Evolutionary conservation across 495 filamentous ascomycete species (phyloP), one percentile per base, ranked within the genome.

Genomic region (Neurospora sp.): DNA sequence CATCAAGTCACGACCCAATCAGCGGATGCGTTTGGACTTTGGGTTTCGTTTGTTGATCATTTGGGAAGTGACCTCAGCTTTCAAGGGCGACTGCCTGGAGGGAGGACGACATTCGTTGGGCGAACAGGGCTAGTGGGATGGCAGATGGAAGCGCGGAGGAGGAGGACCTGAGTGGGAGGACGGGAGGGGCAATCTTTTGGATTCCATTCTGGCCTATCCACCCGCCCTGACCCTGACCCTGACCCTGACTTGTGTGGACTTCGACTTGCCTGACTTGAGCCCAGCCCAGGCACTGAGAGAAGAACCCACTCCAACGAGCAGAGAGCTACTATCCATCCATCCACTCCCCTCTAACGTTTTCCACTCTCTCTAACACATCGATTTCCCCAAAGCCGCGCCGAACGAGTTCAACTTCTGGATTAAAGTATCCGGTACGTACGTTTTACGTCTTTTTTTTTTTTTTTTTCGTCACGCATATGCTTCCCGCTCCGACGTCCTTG

Each of bases 401-500:
- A 61, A 61, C 53, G 53, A 61, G 53, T 61, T 59, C 9, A 35
- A 61, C 53, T 35, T 61, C 53, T 61, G 53, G 53, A 35, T 61
- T 61, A 18, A 61, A 61, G 53, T 61, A 61, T 61, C 53, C 53
- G 53, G 53, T 61, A 61, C 3, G 53, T 61, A 61, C 14, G 53
- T 61, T 18, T 18, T 61, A 18, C 5, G 12, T 7, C 27, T 35
- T 18, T 61, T 10, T 46, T 46, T n/a, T 46, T 0, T 59, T 27
- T 5, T 3, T 46, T 3, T 59, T 37, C 3, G 3, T 3, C 46
- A 5, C n/a, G 46, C 46, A 53, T 12, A 53, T 6, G 22, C 46
- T 53, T n/a, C 42, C 42, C 42, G 42, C 18, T 53, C 46, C n/a
- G 74, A 75, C 31, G 69, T 73, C 10, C 9, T 22, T 69, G 38